Base-by-base conservation (phyloP, 768 basidiomycete genomes). In the Tubosaeta brunneosetosa region DNA sequence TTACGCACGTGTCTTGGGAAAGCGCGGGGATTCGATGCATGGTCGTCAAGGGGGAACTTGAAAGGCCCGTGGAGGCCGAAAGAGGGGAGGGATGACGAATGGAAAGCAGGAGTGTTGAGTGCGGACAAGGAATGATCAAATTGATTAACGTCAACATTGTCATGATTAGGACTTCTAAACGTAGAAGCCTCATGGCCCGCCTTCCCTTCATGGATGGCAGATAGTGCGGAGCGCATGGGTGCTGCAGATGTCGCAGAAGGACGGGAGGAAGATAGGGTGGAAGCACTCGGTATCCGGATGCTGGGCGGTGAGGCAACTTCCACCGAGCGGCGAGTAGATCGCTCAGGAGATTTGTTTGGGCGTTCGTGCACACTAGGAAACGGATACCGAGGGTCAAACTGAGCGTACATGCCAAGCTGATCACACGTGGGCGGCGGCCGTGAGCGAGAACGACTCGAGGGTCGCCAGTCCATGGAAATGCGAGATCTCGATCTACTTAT, bases 381-480 rank as follows among this genome's bases (percentile, higher is more conserved):
- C n/a, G 74, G 57, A 62, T 73, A 69, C 49, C 78, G 77, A 42
- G 53, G 64, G 60, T 82, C 78, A 56, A 73, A 72, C 47, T 69
- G 61, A 37, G 57, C 46, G 44, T 68, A 66, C 49, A 66, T 62
- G 49, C 53, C 56, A 10, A 64, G 61, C 38, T 79, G 81, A 52
- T 83, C 80, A 62, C 81, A 77, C 44, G 78, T 62, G 57, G 83
- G 81, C 29, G 87, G 83, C 17, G 87, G 85, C 34, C 91, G 80
- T 41, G 88, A 89, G 49, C 86, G 82, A 29, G 88, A 90, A 50
- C 87, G 84, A 69, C 82, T 85, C 48, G 83, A 72, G 32, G 88
- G 85, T 51, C 86, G 77, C 92, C 92, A 94, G 67, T 94, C 92
- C 89, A 94, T 92, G 19, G 88, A 85, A 60, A 86, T 85, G 22